phyloP scores from a whole-genome alignment of 2,329 filamentous ascomycete species.

The Lomentospora prolificans region DNA sequence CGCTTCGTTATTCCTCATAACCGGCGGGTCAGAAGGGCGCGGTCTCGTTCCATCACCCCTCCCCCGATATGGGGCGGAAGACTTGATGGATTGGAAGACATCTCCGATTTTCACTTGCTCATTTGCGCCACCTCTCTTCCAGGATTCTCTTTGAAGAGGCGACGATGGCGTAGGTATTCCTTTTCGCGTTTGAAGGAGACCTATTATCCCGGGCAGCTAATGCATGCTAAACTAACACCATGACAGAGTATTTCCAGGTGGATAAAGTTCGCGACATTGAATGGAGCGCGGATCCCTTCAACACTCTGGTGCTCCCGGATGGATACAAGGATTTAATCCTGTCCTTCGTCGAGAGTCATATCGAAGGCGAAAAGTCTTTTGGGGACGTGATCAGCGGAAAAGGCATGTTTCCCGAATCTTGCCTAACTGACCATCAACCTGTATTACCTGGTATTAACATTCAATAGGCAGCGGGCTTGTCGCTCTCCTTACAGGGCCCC shows the following conservation, averaged over 20 bases:
- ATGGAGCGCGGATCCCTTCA: slow-evolving; percentile 40
- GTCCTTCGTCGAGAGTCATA: slow-evolving; percentile 37
- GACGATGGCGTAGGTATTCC: slow-evolving; percentile 24
- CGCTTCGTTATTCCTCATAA: too few species aligned
- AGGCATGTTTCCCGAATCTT: slow-evolving; percentile 20
- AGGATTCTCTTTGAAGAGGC: slow-evolving; percentile 39
- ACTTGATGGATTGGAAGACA: slow-evolving; percentile 16
- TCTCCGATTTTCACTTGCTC: slow-evolving; percentile 29
- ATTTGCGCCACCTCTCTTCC: slow-evolving; percentile 30
- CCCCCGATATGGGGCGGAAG: slow-evolving; percentile 9
- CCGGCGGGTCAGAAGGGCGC: slow-evolving; percentile 10
- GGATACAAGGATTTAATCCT: slow-evolving; percentile 36
- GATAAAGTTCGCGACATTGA: slow-evolving; percentile 32
- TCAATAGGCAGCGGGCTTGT: slow-evolving; percentile 27
- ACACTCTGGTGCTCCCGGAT: slow-evolving; percentile 35
- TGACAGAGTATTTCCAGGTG: slow-evolving; percentile 29
- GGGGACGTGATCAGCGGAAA: slow-evolving; percentile 45
- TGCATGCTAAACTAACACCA: too few species aligned
- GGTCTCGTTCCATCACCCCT: slow-evolving; percentile 12
- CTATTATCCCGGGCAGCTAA: too few species aligned
- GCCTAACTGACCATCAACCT: background rate
- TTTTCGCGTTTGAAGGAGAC: background rate
- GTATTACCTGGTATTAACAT: background rate
- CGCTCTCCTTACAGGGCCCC: slow-evolving; percentile 35
- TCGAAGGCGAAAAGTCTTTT: slow-evolving; percentile 27